Base-by-base conservation (phyloP, 1,139 yeast genomes). In the Yamadazyma atlantica region DNA sequence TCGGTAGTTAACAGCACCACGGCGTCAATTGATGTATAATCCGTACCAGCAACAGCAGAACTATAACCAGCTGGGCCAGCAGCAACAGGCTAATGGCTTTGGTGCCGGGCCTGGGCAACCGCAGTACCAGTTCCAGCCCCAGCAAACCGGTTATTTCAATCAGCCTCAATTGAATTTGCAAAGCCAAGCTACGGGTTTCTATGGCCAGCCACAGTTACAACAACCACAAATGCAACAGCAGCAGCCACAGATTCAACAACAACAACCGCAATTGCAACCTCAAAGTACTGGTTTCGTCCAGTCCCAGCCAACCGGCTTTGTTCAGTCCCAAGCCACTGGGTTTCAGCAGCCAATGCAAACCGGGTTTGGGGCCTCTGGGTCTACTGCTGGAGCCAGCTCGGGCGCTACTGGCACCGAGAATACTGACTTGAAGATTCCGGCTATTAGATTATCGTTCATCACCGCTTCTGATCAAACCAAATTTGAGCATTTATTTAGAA, bases 401-500 rank as follows among this genome's bases (percentile, higher is more conserved):
- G 13, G 8, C 9, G 9, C 11, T 8, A 28, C 21, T 4, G 30
- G 30, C 8, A 40, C 53, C 18, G 70, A 66, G 41, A 67, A 68
- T 43, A 57, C 51, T 33, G 70, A 62, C 24, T 54, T 70, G 48
- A 80, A 78, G 51, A 78, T 81, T 44, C 89, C 88, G 16, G 62
- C 63, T 41, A 82, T 83, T 43, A 74, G 97, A 47, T 71, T 92
- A 39, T 82, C 96, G 9, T 92, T 92, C 55, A 78, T 92, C 47
- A 81, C 95, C 3, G 82, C 85, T 14, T 79, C 80, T 29, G 97
- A 89, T 58, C 97, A 92, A 65, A 73, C 74, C 43, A 85, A 87
- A 60, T 92, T 87, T 55, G 95, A 87, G 57, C 80, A 80, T 50
- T 69, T 92, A 47, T 92, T 90, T 57, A 67, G 89, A 45, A 75